Evolutionary conservation across 805 yeast species (phyloP).

Genomic region (Blastobotrys mokoenaii): DNA sequence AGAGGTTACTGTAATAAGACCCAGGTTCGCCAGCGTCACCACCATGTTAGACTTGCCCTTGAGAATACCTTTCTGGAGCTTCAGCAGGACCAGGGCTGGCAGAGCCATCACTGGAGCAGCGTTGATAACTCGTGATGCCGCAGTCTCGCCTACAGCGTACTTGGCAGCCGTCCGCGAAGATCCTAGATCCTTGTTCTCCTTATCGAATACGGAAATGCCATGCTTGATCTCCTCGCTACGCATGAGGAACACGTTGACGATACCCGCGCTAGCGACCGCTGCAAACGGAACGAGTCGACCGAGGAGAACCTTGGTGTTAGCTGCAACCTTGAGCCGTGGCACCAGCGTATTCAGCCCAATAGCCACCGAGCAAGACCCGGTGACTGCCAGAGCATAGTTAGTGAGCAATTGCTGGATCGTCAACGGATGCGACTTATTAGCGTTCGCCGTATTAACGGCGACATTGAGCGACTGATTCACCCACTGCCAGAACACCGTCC

Average conservation of each 20-base stretch:
- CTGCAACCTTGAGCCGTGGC: conserved; percentile 73
- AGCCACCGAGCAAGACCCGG: conserved; percentile 93
- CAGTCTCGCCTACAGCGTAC: conserved; percentile 95
- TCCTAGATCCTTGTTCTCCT: conserved; percentile 39
- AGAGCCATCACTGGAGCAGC: conserved; percentile 97
- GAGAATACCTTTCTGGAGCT: conserved; percentile 61
- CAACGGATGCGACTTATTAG: conserved; percentile 90
- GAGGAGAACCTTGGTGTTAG: conserved; percentile 60
- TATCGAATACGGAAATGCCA: conserved; percentile 34
- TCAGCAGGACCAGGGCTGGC: conserved; percentile 80
- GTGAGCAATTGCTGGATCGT: conserved; percentile 67
- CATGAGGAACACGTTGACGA: conserved; percentile 94
- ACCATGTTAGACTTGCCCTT: conserved; percentile 57
- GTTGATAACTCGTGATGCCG: conserved; percentile 86
- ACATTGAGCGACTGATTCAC: conserved; percentile 96
- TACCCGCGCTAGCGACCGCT: conserved; percentile 96
- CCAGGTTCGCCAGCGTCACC: conserved; percentile 71
- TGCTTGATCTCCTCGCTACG: conserved; percentile 84
- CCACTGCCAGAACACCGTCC: conserved; percentile 95
- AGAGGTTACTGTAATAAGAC: conserved; percentile 77
- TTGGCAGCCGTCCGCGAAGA: conserved; percentile 79
- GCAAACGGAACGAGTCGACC: conserved; percentile 95
- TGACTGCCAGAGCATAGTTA: conserved; percentile 80
- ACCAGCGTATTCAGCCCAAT: conserved; percentile 85
- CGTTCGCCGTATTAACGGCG: conserved; percentile 92